Evolutionary conservation across 2,329 filamentous ascomycete genomes (phyloP), one percentile per base, ranked within the genome.

Genomic region (Microdochium paspali): DNA sequence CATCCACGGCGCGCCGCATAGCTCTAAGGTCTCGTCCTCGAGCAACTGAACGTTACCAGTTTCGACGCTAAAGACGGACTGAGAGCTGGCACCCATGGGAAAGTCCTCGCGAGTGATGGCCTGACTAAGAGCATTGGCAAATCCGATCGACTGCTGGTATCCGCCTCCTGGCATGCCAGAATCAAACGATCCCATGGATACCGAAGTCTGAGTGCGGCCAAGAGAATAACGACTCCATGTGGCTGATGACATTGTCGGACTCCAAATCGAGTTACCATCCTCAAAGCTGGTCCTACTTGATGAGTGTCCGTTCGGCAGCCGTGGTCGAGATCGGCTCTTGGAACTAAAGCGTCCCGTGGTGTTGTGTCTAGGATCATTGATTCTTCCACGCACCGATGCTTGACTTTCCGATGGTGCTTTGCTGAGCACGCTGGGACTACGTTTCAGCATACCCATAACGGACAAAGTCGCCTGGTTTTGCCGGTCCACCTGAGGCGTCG

Each of bases 131-230:
- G 93, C 93, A 63, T 95, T 97, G 47, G 93, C 93, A 61, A 98
- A 98, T 1, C 93, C 93, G 60, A 98, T 95, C 1, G 90, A 94
- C 66, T 95, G 90, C 66, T 96, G 90, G 64, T 91, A 96, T 58
- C 95, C 90, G 39, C 81, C 82, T 44, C 83, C 79, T 4, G 81
- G 82, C 63, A 84, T 84, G 28, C 82, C 78, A 2, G 87, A 90
- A 20, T 83, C 85, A 56, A 97, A 83, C 1, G 90, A 95, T 61
- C 95, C 89, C 58, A 96, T 86, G 4, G 90, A 96, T 73, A 93
- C 87, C 3, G 90, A 91, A 1, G 89, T 90, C 52, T 94, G 83
- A 1, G 90, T 95, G 61, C 94, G 89, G 26, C 90, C 89, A 50
- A 95, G 76, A 1, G 91, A 97, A 60, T 93, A 87, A 58, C 88